Base-by-base conservation (phyloP, 495 filamentous ascomycete genomes). In the Tuber microsphaerosporum region DNA sequence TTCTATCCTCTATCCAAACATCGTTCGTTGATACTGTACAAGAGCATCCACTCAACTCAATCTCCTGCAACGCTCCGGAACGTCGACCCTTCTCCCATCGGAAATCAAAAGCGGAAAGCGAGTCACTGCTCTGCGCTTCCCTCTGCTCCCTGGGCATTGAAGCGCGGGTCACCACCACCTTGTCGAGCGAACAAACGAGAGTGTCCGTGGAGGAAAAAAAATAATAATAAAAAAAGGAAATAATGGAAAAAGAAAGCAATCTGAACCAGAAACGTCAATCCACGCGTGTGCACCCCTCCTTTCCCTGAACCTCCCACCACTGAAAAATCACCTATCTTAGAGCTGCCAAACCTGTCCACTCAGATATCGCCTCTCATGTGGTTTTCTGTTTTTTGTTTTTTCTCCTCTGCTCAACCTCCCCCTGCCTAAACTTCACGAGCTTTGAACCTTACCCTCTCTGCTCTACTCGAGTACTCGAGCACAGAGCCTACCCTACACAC, bases 181-280 rank as follows among this genome's bases (percentile, higher is more conserved):
- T 34, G 56, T 65, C 26, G 26, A 31, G 34, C 34, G 56, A 65
- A 34, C 56, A 26, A 65, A 65, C 56, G 56, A 65, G 56, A 61
- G 10, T 31, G n/a, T 9, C 51, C 26, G 14, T 61, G 56, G 7
- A 65, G 56, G 56, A 14, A 14, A 34, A 34, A 34, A 34, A 34
- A 56, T 56, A 61, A 61, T 2, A 34, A 31, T 4, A 34, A 34
- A 65, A 65, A 34, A 65, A 65, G 14, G 14, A 65, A 65, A 65
- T 56, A 69, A 26, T 26, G 46, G 39, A 42, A 78, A 79, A 79
- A 79, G 78, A 71, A 73, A 79, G 78, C 71, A 75, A 79, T 70
- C 65, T 79, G 72, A 75, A 79, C 77, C 77, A 79, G 77, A 79
- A 79, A 79, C 77, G 77, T 79, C 77, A 79, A 79, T 79, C 77